Conservation (phyloP, 305 asterid genomes). For the Fraxinus latifolia region DNA sequence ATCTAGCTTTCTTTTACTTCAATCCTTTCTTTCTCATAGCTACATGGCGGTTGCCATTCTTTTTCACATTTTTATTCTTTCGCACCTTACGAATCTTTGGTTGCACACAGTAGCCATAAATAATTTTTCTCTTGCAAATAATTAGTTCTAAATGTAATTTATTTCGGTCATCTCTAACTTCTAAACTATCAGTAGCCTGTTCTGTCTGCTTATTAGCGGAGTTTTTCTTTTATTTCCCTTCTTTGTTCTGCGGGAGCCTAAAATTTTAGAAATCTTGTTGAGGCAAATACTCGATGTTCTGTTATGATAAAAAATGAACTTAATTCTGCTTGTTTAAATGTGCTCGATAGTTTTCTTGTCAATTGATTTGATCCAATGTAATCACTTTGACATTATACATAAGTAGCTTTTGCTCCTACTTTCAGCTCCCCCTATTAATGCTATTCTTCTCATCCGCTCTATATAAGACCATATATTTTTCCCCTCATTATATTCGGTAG, state of each 20-base stretch:
- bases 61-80: slow-evolving; percentile 14
- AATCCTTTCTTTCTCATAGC: slow-evolving; percentile 2
- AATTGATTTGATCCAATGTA: not conserved
- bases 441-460: not conserved
- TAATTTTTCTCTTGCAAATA: not conserved
- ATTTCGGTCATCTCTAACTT: not conserved
- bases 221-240: not conserved
- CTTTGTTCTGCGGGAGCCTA: not conserved
- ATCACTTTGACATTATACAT: slow-evolving; percentile 7
- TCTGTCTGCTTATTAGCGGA: not conserved
- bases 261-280: not conserved
- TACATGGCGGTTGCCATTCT: slow-evolving; percentile 1
- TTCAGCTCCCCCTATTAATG: slow-evolving; percentile 1
- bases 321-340: not conserved
- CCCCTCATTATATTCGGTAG: not conserved
- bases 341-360: not conserved
- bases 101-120: not conserved
- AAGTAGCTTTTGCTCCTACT: not conserved
- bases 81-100: not conserved
- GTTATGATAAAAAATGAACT: not conserved
- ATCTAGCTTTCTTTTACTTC: not conserved
- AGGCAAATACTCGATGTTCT: not conserved
- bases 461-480: not conserved
- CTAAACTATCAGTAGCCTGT: not conserved
- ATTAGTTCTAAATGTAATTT: slow-evolving; percentile 2